These are phyloP conservation scores for Podaxis sp. DNA, from an alignment of 768 basidiomycete genomes.

Conservation along the genomic window DNA sequence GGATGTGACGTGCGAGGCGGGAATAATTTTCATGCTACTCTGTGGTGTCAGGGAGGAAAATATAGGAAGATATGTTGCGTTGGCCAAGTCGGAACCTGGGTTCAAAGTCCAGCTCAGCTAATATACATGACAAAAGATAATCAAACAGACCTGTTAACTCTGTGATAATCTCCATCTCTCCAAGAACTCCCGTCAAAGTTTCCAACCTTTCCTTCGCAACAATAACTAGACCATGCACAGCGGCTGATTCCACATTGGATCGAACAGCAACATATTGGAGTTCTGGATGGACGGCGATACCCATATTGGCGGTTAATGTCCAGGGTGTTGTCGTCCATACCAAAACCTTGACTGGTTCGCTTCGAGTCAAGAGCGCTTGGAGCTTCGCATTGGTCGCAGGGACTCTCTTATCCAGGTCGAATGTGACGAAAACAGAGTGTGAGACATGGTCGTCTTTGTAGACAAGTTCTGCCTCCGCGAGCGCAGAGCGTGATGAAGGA, in stretches of 20 bases:
- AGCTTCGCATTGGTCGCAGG: constrained; percentile 23
- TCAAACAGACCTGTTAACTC: constrained; percentile 35
- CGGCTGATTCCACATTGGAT: constrained; percentile 10
- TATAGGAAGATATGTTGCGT: constrained; percentile 55
- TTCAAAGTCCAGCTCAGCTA: neutral
- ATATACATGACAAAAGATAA: neutral
- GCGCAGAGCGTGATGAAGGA: constrained; percentile 88
- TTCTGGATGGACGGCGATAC: constrained; percentile 81
- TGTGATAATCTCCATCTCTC: constrained; percentile 32
- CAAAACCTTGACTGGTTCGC: constrained; percentile 48
- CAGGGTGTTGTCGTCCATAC: constrained; percentile 99
- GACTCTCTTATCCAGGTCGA: constrained; percentile 49
- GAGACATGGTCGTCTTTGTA: constrained; percentile 91
- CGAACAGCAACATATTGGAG: constrained; percentile 62
- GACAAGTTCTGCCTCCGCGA: constrained; percentile 92
- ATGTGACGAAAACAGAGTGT: constrained; percentile 83
- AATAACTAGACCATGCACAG: constrained; percentile 30
- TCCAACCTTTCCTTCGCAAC: constrained; percentile 52
- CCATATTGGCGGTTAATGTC: constrained; percentile 96
- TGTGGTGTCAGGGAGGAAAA: constrained; percentile 42
- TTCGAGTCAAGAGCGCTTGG: constrained; percentile 29
- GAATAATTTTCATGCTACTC: constrained; percentile 45
- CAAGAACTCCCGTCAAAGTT: constrained; percentile 34
- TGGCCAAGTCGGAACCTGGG: constrained; percentile 55
- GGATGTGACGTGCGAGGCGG: constrained; percentile 75